These are phyloP conservation scores for Leccinum subtestaceum DNA, from an alignment of 768 basidiomycete species.

Conservation along the genomic window DNA sequence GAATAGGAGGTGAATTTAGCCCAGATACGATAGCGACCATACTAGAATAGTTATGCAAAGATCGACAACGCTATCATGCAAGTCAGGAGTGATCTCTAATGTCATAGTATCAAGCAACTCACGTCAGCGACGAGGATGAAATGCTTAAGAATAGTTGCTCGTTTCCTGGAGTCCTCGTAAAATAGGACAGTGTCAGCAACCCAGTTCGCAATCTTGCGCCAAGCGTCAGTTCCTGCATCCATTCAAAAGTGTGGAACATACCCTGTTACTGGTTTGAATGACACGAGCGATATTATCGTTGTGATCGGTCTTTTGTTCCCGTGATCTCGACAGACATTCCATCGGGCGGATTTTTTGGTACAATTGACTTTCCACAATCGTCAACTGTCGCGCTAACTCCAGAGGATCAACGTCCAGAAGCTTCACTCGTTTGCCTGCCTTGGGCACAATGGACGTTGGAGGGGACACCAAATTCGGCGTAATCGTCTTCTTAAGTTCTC, in stretches of 20 bases:
- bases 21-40: slow-evolving; percentile 96
- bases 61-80: slow-evolving; percentile 73
- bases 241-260: slow-evolving; percentile 34
- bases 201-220: slow-evolving; percentile 82
- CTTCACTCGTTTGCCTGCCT: slow-evolving; percentile 67
- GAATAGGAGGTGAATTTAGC: slow-evolving; percentile 89
- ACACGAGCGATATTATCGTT: slow-evolving; percentile 84
- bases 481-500: slow-evolving; percentile 55
- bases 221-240: slow-evolving; percentile 1
- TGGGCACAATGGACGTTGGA: slow-evolving; percentile 75
- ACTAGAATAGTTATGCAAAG: slow-evolving; percentile 91
- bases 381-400: slow-evolving; percentile 90
- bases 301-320: slow-evolving; percentile 69
- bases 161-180: slow-evolving; percentile 78
- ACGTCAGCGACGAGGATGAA: slow-evolving; percentile 92
- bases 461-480: slow-evolving; percentile 56
- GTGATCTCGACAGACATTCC: slow-evolving; percentile 85
- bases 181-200: slow-evolving; percentile 81
- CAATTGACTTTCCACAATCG: slow-evolving; percentile 82
- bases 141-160: slow-evolving; percentile 81
- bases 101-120: slow-evolving; percentile 30
- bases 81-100: not conserved
- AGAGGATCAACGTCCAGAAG: slow-evolving; percentile 83
- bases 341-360: slow-evolving; percentile 87
- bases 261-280: slow-evolving; percentile 86